Conservation (phyloP, 1,139 yeast genomes). For the Nadsonia commutata region DNA sequence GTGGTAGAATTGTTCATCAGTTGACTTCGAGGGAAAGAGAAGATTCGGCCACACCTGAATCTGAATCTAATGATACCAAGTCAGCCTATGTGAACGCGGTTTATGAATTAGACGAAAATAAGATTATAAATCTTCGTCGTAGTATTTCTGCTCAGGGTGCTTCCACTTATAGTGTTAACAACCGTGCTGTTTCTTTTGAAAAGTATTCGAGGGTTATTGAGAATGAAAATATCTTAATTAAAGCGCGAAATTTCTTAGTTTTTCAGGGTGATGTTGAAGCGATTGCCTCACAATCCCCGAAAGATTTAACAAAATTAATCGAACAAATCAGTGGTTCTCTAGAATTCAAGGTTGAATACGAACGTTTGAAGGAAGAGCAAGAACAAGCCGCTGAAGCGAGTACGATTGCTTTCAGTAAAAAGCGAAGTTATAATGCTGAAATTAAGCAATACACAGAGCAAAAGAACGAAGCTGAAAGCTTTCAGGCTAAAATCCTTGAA, state of each 20-base stretch:
- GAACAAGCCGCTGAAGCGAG: conserved; percentile 47
- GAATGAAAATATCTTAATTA: conserved; percentile 70
- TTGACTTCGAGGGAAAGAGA: conserved; percentile 16
- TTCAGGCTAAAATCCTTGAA: conserved; percentile 39
- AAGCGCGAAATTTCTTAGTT: conserved; percentile 83
- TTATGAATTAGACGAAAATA: conserved; percentile 46
- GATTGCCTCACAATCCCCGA: conserved; percentile 77
- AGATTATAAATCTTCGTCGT: conserved; percentile 15
- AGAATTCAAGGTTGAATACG: conserved; percentile 56
- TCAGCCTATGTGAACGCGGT: conserved; percentile 72
- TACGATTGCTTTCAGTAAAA: conserved; percentile 51
- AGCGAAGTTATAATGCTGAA: conserved; percentile 62
- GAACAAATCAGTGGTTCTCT: conserved; percentile 77
- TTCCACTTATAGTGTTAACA: conserved; percentile 60
- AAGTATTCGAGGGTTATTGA: conserved; percentile 57
- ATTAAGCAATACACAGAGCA: conserved; percentile 71
- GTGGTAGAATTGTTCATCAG: conserved; percentile 39
- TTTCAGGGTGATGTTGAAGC: conserved; percentile 96
- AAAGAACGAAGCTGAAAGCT: conserved; percentile 54
- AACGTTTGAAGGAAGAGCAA: conserved; percentile 45
- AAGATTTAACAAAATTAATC: conserved; percentile 55
- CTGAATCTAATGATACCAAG: conserved; percentile 29
- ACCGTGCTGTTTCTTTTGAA: conserved; percentile 41
- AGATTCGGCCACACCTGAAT: conserved; percentile 9
- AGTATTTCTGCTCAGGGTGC: conserved; percentile 30